A percentile compares a stretch with the other conserved stretches of the same genome.
Evolutionary conservation across 441 rosid species (phyloP).

Genomic region (Metrosideros polymorpha): DNA sequence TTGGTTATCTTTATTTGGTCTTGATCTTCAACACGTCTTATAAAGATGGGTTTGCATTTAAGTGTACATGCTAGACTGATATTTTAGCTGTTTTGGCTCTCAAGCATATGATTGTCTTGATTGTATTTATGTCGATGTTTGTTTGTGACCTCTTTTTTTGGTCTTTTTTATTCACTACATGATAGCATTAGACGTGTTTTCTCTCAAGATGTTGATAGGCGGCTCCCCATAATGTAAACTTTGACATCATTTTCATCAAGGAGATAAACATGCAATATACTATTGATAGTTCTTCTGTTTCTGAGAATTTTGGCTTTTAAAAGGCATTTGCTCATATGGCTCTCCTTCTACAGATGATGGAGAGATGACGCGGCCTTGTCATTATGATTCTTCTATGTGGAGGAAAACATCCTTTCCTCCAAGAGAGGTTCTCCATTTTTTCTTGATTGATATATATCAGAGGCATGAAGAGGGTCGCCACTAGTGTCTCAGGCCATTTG

Average conservation of each 20-base stretch:
- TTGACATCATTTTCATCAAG: not conserved
- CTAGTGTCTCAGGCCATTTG: conserved; percentile 17
- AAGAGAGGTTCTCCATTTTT: conserved; percentile 1
- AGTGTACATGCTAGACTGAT: not conserved
- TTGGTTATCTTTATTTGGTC: not conserved
- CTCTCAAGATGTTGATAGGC: not conserved
- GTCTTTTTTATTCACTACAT: not conserved
- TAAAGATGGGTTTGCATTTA: not conserved
- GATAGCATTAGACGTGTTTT: not conserved
- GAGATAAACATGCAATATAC: not conserved
- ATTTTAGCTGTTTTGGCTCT: not conserved
- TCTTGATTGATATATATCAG: conserved; percentile 30
- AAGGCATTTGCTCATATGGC: not conserved
- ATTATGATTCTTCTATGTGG: conserved; percentile 15
- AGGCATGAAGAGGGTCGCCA: conserved; percentile 43
- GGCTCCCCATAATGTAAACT: not conserved
- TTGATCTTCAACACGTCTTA: not conserved
- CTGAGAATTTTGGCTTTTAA: not conserved
- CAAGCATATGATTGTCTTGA: not conserved
- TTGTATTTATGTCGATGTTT: not conserved
- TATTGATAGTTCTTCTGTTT: not conserved
- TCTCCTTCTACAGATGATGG: not conserved
- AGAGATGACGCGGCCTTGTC: conserved; percentile 17
- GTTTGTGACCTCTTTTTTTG: not conserved
- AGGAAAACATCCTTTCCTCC: conserved; percentile 3